Evolutionary conservation across 2,329 filamentous ascomycete species (phyloP).

Genomic region (Aspergillus caelatus): DNA sequence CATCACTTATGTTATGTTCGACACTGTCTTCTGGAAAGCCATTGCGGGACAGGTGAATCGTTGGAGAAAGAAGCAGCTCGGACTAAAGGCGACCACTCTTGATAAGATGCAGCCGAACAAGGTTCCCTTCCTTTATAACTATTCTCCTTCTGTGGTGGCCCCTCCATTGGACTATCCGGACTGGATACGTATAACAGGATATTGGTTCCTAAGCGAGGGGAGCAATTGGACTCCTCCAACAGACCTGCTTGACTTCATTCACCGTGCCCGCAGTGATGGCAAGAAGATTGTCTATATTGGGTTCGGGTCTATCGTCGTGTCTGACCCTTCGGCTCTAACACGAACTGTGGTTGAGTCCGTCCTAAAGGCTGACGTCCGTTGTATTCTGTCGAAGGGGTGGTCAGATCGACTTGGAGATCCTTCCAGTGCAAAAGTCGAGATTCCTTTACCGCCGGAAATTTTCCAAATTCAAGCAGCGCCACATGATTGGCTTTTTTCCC

Average conservation of each 20-base stretch:
- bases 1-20: slow-evolving; percentile 93
- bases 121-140: slow-evolving; percentile 98
- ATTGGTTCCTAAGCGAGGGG: slow-evolving; percentile 92
- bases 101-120: slow-evolving; percentile 95
- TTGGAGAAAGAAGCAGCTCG: slow-evolving; percentile 82
- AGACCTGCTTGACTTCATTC: slow-evolving; percentile 79
- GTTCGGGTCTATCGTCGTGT: slow-evolving; percentile 94
- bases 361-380: slow-evolving; percentile 85
- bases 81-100: slow-evolving; percentile 76
- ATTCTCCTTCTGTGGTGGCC: slow-evolving; percentile 89
- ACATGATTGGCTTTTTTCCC: slow-evolving; percentile 93
- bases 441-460: slow-evolving; percentile 77
- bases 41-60: slow-evolving; percentile 89
- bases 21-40: slow-evolving; percentile 94
- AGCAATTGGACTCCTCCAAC: slow-evolving; percentile 71
- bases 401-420: slow-evolving; percentile 76
- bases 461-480: slow-evolving; percentile 86
- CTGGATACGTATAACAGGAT: slow-evolving; percentile 96
- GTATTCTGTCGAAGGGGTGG: slow-evolving; percentile 96
- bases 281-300: slow-evolving; percentile 97
- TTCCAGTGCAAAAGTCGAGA: slow-evolving; percentile 61
- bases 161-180: slow-evolving; percentile 94
- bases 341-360: slow-evolving; percentile 93
- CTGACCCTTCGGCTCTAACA: slow-evolving; percentile 84
- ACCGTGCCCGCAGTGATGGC: slow-evolving; percentile 74